Evolutionary conservation across 805 yeast genomes (phyloP).

Genomic region (Dipodascopsis uninucleata): DNA sequence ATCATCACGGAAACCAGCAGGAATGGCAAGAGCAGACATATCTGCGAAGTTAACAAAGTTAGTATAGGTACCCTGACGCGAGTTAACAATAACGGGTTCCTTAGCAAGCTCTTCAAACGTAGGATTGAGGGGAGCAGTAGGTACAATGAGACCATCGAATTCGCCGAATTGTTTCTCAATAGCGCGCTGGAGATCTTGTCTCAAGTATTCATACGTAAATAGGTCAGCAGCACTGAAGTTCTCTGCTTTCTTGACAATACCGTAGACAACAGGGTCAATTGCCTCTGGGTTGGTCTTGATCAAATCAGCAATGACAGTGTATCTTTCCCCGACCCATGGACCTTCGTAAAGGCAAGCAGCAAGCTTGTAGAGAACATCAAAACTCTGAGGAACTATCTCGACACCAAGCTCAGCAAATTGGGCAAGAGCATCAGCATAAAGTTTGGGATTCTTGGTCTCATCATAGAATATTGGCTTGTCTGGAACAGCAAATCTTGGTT

Average conservation of each 20-base stretch:
- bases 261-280: slow-evolving; percentile 78
- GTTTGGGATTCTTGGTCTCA: slow-evolving; percentile 68
- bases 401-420: slow-evolving; percentile 54
- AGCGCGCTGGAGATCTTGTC: slow-evolving; percentile 72
- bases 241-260: slow-evolving; percentile 75
- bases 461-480: slow-evolving; percentile 70
- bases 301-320: slow-evolving; percentile 71
- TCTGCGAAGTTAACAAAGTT: slow-evolving; percentile 95
- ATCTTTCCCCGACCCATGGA: slow-evolving; percentile 98
- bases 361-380: slow-evolving; percentile 68
- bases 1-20: slow-evolving; percentile 83
- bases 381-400: slow-evolving; percentile 60
- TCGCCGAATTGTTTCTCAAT: slow-evolving; percentile 52
- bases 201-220: slow-evolving; percentile 79
- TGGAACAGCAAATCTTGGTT: slow-evolving; percentile 76
- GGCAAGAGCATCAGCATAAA: slow-evolving; percentile 61
- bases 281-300: slow-evolving; percentile 67
- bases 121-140: slow-evolving; percentile 93
- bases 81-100: slow-evolving; percentile 81
- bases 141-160: slow-evolving; percentile 78
- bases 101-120: slow-evolving; percentile 63
- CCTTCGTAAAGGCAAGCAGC: slow-evolving; percentile 93
- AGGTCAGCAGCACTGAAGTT: slow-evolving; percentile 76
- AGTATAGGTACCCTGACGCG: slow-evolving; percentile 96
- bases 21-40: slow-evolving; percentile 84